Base-by-base conservation (phyloP, 2,329 filamentous ascomycete species). In the Teratosphaeria gauchensis region DNA sequence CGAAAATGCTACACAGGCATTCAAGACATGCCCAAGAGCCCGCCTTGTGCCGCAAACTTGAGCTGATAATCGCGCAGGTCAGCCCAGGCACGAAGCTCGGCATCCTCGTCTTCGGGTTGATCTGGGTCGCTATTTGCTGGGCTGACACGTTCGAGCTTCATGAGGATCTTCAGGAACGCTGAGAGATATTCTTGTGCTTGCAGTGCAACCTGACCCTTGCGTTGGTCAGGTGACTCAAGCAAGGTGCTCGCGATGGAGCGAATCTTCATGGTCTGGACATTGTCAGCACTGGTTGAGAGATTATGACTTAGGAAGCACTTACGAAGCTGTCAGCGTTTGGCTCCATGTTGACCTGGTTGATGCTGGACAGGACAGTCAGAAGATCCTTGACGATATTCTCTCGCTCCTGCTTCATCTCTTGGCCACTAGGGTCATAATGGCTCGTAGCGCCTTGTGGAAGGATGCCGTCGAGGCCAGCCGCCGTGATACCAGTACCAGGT, bases 301-400 rank as follows among this genome's bases (percentile, higher is more conserved):
- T 42, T 16, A 11, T 16, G n/a, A 16, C 14, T 1, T 42, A 12
- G 35, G 14, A 12, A 42, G 12, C 21, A 56, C 80, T 75, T 79
- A 85, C 83, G 66, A 86, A 83, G 59, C 81, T 84, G 63, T 81
- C 81, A 28, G 82, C 84, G 62, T 85, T 86, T 9, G 83, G 83
- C 71, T 95, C 90, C 80, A 95, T 88, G 72, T 91, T 91, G 60
- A 89, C 84, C 77, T 92, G 89, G 54, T 87, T 88, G 65, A 95
- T 89, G 58, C 84, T 89, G 30, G 83, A 82, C 4, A 95, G 77
- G 2, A 95, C 85, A 2, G 84, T 79, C 1, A 95, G 80, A 1
- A 95, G 80, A 71, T 92, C 86, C 64, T 89, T 85, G 11, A 95
- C 85, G 33, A 95, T 90, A n/a, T 84, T 79, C 66, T 92, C 89